Conservation (phyloP, 306 rosid genomes). For the Gleditsia sinensis region DNA sequence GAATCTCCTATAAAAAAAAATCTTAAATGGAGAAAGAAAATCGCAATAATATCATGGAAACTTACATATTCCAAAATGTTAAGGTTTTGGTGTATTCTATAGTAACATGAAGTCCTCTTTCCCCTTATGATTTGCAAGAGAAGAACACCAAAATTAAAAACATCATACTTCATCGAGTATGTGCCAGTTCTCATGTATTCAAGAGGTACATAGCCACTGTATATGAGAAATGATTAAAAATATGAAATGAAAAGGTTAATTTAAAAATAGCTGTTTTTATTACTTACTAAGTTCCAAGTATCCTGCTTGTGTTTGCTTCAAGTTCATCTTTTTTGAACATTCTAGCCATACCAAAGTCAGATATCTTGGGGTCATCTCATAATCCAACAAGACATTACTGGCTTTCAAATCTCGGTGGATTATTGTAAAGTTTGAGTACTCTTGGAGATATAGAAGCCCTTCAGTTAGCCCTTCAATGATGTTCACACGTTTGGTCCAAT, state of each 20-base stretch:
- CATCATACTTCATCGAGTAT: conserved; percentile 43
- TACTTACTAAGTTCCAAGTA: conserved; percentile 49
- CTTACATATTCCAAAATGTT: conserved; percentile 46
- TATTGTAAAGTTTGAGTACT: conserved; percentile 49
- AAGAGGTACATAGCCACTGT: conserved; percentile 49
- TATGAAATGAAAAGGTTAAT: no score
- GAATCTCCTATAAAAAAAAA: no score
- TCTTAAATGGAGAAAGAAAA: not conserved
- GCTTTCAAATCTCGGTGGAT: conserved; percentile 55
- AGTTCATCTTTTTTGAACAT: conserved; percentile 40
- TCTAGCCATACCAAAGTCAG: conserved; percentile 57
- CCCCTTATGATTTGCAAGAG: conserved; percentile 57
- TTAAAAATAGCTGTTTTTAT: no score
- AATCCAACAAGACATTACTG: conserved; percentile 46
- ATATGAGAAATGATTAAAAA: not conserved
- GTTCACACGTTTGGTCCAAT: conserved; percentile 44
- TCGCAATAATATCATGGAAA: not conserved
- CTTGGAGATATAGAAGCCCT: conserved; percentile 61
- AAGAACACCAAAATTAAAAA: conserved; percentile 49
- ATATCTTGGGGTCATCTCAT: conserved; percentile 47
- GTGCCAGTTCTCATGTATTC: conserved; percentile 40
- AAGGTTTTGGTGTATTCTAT: conserved; percentile 23
- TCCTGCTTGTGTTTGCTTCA: conserved; percentile 45
- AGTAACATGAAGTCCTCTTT: conserved; percentile 31
- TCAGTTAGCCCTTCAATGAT: conserved; percentile 51